Base-by-base conservation (phyloP, 164 flowering plant species). In the Kingdonia uniflora region DNA sequence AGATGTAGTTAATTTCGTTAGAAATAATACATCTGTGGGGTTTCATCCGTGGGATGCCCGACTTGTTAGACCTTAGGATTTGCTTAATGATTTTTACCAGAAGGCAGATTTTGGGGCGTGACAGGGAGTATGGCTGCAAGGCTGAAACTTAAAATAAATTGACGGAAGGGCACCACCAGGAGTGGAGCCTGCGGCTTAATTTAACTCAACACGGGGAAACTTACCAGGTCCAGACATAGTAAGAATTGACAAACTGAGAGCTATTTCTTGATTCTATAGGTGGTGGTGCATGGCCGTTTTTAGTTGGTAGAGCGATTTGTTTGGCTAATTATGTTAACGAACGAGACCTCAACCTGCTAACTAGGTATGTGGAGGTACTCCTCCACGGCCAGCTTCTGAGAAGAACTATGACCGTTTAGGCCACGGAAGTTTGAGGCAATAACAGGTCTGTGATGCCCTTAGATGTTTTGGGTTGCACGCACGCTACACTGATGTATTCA, bases 331-430 rank as follows among this genome's bases (percentile, higher is more conserved):
- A 20, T 17, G 48, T 6, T 44, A 44, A 44, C 22, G 48, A 44
- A 44, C 48, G 48, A 44, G 48, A 44, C 48, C 37, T 24, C 37
- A 25, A 37, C 38, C 33, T 11, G 37, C 38, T 49, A n/a, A n/a
- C n/a, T n/a, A n/a, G n/a, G n/a, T n/a, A n/a, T n/a, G n/a, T n/a
- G n/a, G n/a, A n/a, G n/a, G n/a, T 22, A 2, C 29, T 5, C 33
- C 52, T 49, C 52, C 35, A 49, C 52, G 52, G 50, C 50, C 50
- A 47, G 26, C 50, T 47, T 47, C 50, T 47, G 20, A 47, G 50
- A 47, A 29, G 50, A 29, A 47, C 50, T n/a, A n/a, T n/a, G n/a
- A n/a, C n/a, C n/a, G n/a, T n/a, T n/a, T n/a, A n/a, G n/a, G n/a
- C n/a, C n/a, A n/a, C n/a, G n/a, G n/a, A n/a, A n/a, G n/a, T n/a